Base-by-base conservation (phyloP, 129 eudicot genomes). In the Centaurea solstitialis region DNA sequence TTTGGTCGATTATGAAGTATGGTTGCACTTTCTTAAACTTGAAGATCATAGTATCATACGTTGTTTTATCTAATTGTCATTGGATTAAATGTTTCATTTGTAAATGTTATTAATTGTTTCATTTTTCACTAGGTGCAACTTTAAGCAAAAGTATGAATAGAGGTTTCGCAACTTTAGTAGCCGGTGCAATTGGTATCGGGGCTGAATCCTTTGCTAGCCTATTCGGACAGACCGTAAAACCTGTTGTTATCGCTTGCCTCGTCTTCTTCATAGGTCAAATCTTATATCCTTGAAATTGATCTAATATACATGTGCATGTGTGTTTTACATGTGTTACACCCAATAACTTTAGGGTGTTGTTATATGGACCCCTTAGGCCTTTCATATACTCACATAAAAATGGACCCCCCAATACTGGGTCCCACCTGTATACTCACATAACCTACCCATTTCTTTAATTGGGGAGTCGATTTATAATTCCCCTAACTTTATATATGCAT, bases 181-280 rank as follows among this genome's bases (percentile, higher is more conserved):
- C 90, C 1, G 93, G 91, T 37, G 87, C 87, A 12, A 70, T 91
- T 66, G 97, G 92, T 12, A 20, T 87, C 8, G 93, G 90, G 22
- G 93, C 90, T 13, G 81, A 84, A 41, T 78, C 77, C 47, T 79
- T 89, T 50, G 91, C 97, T 28, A 37, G 62, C 61, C 81, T 76
- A 17, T 80, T 75, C 41, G 97, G 97, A 47, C 50, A 82, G 33
- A 81, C 66, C 65, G 90, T 84, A 28, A 88, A 91, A 43, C 91
- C 91, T 23, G 22, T 87, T 69, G 28, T 91, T 73, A 80, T 91
- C 3, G 91, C 87, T 3, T 22, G 70, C 9, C 11, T 85, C 2
- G 86, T 91, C 30, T 91, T 91, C 79, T 6, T 85, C 6, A 73
- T 83, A 61, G 93, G 97, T 89, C 18, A 53, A 53, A 91, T 28